Percentiles rank a stretch among this genome's conserved stretches.
phyloP scores from a whole-genome alignment of 2,329 filamentous ascomycete species.

The Exophiala calicioides region DNA sequence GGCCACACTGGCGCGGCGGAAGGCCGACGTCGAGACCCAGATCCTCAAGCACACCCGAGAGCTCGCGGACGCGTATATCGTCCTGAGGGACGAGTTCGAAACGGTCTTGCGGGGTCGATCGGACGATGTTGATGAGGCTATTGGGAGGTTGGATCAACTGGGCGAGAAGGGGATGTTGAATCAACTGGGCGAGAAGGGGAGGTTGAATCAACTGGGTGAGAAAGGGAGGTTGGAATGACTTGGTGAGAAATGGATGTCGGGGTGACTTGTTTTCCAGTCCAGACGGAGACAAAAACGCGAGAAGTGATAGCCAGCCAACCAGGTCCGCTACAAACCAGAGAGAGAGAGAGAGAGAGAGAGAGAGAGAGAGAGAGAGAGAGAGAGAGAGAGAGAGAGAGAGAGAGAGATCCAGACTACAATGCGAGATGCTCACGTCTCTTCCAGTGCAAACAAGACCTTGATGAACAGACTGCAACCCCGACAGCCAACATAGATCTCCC shows the following conservation, averaged over 20 bases:
- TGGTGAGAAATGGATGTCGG: not conserved
- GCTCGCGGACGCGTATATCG: conserved; percentile 17
- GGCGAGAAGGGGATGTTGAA: conserved; percentile 4
- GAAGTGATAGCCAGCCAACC: too few species aligned
- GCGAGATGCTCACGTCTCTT: conserved; percentile 42
- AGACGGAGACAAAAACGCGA: too few species aligned
- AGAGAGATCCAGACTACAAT: too few species aligned
- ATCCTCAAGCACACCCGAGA: conserved; percentile 19
- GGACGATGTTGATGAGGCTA: conserved; percentile 21
- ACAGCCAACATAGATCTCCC: conserved; percentile 61
- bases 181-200: too few species aligned
- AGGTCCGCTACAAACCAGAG: too few species aligned
- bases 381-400: too few species aligned
- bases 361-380: too few species aligned
- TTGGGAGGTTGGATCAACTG: conserved; percentile 2
- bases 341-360: too few species aligned
- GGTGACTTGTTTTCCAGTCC: too few species aligned
- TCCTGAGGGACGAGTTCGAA: conserved; percentile 20
- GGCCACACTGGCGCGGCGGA: conserved; percentile 13
- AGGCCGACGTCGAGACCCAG: conserved; percentile 19
- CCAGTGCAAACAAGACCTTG: conserved; percentile 60
- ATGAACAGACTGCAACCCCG: conserved; percentile 65
- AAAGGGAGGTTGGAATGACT: too few species aligned
- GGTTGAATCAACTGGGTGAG: too few species aligned
- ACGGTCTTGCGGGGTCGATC: conserved; percentile 20